A percentile compares a stretch with the other conserved stretches of the same genome.
Evolutionary conservation across 495 filamentous ascomycete genomes (phyloP).

Genomic region (Talaromyces nanjingensis): DNA sequence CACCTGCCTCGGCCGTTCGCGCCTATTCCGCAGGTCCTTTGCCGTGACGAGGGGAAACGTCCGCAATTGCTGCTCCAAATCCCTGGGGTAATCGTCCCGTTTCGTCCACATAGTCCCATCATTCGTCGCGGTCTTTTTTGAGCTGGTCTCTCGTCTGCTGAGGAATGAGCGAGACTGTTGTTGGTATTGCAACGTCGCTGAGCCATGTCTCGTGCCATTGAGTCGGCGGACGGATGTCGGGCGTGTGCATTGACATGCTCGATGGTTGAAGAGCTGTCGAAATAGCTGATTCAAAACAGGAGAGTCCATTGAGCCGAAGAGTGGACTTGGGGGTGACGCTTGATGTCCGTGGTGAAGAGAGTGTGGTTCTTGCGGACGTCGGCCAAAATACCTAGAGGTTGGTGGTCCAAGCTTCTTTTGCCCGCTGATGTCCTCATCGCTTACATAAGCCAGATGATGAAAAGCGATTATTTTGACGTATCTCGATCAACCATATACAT

Average conservation of each 20-base stretch:
- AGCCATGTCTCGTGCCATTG: neutral
- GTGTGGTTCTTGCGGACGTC: conserved; percentile 14
- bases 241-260: conserved; percentile 49
- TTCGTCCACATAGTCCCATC: conserved; percentile 64
- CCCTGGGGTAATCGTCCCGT: conserved; percentile 61
- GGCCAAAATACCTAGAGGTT: conserved; percentile 4
- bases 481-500: neutral
- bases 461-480: neutral
- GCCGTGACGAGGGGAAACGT: conserved; percentile 80
- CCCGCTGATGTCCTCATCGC: neutral
- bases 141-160: conserved; percentile 24
- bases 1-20: conserved; percentile 74
- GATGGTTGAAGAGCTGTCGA: conserved; percentile 70
- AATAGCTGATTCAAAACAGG: conserved; percentile 72
- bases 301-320: conserved; percentile 63
- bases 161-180: conserved; percentile 38
- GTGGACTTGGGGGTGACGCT: neutral
- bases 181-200: neutral
- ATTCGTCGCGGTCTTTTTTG: conserved; percentile 23
- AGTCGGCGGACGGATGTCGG: conserved; percentile 1
- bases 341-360: neutral
- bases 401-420: conserved; percentile 26
- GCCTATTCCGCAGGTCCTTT: conserved; percentile 59
- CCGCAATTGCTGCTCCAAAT: conserved; percentile 72
- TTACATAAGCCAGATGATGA: neutral